Conservation (phyloP, 1,284 basidiomycete genomes). For the Puccinia hordei region DNA sequence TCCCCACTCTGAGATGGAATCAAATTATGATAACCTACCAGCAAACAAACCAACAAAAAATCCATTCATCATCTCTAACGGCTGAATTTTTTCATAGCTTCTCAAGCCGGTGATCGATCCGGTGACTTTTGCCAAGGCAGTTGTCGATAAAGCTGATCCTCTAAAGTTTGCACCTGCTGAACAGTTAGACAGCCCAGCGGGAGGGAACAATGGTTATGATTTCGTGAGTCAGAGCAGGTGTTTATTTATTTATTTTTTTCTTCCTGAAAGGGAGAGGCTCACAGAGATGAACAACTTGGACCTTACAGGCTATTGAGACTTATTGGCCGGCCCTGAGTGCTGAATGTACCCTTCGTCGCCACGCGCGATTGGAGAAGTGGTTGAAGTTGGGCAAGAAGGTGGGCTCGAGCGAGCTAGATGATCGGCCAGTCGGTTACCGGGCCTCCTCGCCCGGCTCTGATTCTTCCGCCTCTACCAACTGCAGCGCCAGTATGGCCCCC, state of each 20-base stretch:
- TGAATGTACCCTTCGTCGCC: constrained; percentile 21
- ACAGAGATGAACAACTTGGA: too few species aligned
- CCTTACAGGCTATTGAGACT: constrained; percentile 11
- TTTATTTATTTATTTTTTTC: too few species aligned
- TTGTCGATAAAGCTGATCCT: constrained; percentile 45
- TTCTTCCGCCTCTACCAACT: neutral
- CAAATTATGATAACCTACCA: too few species aligned
- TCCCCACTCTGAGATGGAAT: too few species aligned
- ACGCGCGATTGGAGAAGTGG: constrained; percentile 27
- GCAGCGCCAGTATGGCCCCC: neutral
- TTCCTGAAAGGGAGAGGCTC: neutral
- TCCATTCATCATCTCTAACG: too few species aligned
- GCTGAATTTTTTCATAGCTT: neutral
- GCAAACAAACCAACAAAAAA: neutral
- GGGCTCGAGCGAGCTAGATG: constrained; percentile 38
- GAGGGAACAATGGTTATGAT: constrained; percentile 40
- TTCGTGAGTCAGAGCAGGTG: constrained; percentile 48
- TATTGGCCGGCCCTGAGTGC: constrained; percentile 36
- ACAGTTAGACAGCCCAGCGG: constrained; percentile 32
- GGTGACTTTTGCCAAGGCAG: constrained; percentile 43
- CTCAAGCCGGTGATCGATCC: constrained; percentile 46
- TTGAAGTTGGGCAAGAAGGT: constrained; percentile 21
- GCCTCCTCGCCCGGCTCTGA: neutral
- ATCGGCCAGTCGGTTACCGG: too few species aligned
- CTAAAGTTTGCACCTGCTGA: constrained; percentile 43